These are phyloP conservation scores for Dothideomycetidae sp. DNA, from an alignment of 2,329 filamentous ascomycete genomes.

Conservation along the genomic window DNA sequence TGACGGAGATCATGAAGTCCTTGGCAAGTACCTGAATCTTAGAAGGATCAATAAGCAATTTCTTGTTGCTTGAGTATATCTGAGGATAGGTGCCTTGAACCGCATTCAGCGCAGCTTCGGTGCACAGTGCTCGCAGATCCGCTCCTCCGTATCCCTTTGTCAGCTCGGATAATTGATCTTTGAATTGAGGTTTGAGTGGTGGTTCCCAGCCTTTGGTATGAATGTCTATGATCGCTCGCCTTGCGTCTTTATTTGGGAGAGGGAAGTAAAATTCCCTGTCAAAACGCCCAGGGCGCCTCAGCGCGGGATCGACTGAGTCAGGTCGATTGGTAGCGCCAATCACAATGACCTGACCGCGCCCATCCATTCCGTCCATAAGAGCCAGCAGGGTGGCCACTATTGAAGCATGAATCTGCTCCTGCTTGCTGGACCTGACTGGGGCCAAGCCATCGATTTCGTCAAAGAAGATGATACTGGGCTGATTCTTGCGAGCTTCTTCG, in stretches of 20 bases:
- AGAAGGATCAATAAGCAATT: constrained; percentile 72
- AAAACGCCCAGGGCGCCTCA: constrained; percentile 84
- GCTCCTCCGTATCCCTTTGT: constrained; percentile 97
- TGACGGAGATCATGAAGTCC: constrained; percentile 93
- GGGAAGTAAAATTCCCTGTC: constrained; percentile 98
- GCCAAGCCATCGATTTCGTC: constrained; percentile 97
- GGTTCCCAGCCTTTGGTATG: constrained; percentile 89
- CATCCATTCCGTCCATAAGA: constrained; percentile 96
- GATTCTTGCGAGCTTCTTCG: constrained; percentile 86
- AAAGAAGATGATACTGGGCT: constrained; percentile 98
- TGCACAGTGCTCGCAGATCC: constrained; percentile 84
- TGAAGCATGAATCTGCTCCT: constrained; percentile 96
- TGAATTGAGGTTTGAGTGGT: constrained; percentile 59
- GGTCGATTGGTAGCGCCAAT: constrained; percentile 97
- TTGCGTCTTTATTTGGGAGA: constrained; percentile 64
- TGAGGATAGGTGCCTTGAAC: constrained; percentile 94
- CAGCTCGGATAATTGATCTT: constrained; percentile 66
- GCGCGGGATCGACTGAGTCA: constrained; percentile 90
- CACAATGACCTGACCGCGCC: constrained; percentile 93
- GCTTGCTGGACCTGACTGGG: constrained; percentile 90
- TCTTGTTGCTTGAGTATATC: constrained; percentile 82
- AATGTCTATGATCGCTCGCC: constrained; percentile 82
- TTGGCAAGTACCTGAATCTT: constrained; percentile 79
- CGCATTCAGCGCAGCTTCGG: constrained; percentile 87
- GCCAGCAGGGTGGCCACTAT: constrained; percentile 92